phyloP scores from a whole-genome alignment of 1,139 yeast genomes.

The Zygosaccharomyces pseudobailii region DNA sequence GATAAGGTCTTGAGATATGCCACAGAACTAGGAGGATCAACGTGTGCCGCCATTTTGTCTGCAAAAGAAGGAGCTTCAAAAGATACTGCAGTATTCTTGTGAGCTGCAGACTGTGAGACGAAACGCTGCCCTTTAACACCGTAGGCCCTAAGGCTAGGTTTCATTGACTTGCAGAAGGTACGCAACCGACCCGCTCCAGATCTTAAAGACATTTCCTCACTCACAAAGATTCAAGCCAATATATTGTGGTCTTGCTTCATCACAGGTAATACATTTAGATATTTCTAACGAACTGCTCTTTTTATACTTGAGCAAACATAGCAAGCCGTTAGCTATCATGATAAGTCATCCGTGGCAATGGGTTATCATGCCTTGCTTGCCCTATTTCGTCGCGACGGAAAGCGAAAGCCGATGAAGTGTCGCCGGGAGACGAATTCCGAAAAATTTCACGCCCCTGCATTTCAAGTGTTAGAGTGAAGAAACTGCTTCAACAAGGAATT shows the following conservation, averaged over 20 bases:
- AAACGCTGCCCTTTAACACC: constrained; percentile 2
- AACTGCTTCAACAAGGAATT: constrained; percentile 7
- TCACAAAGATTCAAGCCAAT: not conserved
- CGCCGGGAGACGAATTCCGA: constrained; percentile 11
- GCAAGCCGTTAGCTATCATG: not conserved
- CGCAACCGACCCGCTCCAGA: not conserved
- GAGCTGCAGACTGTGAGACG: constrained; percentile 18
- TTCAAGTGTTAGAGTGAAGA: constrained; percentile 6
- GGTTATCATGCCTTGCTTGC: not conserved
- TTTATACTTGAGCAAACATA: not conserved
- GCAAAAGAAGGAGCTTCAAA: not conserved
- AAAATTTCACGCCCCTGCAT: not conserved
- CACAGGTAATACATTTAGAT: not conserved
- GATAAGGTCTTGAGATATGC: constrained; percentile 36
- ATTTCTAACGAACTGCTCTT: not conserved
- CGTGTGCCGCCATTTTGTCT: not conserved
- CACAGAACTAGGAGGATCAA: constrained; percentile 24
- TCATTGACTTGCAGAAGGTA: not conserved
- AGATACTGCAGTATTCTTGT: constrained; percentile 14
- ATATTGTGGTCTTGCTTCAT: not conserved
- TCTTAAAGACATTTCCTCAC: not conserved
- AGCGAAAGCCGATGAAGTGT: not conserved
- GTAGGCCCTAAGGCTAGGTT: not conserved
- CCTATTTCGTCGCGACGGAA: not conserved
- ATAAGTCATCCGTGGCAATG: not conserved